Evolutionary conservation across 305 asterid genomes (phyloP).

Genomic region (Plantago coronopus): DNA sequence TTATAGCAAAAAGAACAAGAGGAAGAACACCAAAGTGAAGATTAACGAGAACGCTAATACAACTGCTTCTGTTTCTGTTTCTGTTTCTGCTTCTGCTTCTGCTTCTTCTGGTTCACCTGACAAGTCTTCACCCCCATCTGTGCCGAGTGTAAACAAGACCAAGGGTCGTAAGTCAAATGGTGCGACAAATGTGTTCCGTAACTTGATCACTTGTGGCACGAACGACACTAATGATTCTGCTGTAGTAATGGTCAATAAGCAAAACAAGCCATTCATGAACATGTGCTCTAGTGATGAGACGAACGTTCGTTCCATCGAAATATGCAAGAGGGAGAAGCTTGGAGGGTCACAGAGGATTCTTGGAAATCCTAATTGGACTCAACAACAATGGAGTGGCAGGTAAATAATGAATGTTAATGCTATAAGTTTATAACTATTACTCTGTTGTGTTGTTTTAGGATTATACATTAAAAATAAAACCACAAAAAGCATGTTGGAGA

Average conservation of each 20-base stretch:
- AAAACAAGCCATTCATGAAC: constrained; percentile 22
- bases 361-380: constrained; percentile 45
- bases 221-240: constrained; percentile 63
- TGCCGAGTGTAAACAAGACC: constrained; percentile 29
- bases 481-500: no score
- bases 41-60: constrained; percentile 23
- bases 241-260: constrained; percentile 33
- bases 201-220: constrained; percentile 62
- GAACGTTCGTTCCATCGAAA: constrained; percentile 25
- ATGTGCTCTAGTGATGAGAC: constrained; percentile 29
- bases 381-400: constrained; percentile 47
- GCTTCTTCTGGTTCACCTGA: constrained; percentile 14
- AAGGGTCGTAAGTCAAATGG: constrained; percentile 37
- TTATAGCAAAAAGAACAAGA: constrained; percentile 30
- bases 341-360: constrained; percentile 78
- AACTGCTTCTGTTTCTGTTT: background rate
- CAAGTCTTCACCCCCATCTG: constrained; percentile 13
- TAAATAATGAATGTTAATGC: no score
- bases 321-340: constrained; percentile 39
- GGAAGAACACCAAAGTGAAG: constrained; percentile 22
- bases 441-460: background rate
- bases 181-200: constrained; percentile 44
- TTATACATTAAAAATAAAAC: no score
- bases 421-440: background rate
- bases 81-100: no score